These are phyloP conservation scores for Trypanosoma boissoni DNA, from an alignment of 208 protist genomes.

Conservation along the genomic window DNA sequence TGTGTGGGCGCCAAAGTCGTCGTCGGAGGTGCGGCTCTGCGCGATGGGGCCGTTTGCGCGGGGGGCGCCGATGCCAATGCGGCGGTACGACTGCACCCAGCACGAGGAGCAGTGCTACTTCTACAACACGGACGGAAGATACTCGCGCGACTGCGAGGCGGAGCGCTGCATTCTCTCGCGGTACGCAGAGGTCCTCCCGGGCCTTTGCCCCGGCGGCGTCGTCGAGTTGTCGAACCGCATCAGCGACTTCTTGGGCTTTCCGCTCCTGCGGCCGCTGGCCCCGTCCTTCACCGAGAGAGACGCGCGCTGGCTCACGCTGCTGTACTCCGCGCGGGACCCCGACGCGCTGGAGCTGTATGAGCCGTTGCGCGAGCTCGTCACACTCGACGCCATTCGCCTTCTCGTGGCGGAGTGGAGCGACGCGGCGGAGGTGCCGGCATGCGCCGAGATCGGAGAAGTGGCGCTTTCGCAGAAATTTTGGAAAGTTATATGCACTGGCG, in stretches of 20 bases:
- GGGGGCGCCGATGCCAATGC: constrained; percentile 17
- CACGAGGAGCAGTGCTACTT: constrained; percentile 95
- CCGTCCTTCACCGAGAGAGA: constrained; percentile 61
- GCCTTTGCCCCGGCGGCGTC: constrained; percentile 6
- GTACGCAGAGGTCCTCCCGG: constrained; percentile 46
- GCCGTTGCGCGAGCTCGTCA: constrained; percentile 41
- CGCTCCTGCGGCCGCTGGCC: constrained; percentile 67
- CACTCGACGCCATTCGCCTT: constrained; percentile 28
- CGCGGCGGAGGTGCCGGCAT: constrained; percentile 29
- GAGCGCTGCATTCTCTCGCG: constrained; percentile 77
- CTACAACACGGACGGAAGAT: constrained; percentile 89
- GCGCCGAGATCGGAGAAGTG: constrained; percentile 33
- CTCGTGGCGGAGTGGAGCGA: constrained; percentile 46
- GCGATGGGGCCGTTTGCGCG: constrained; percentile 52
- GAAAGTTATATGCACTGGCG: constrained; percentile 46
- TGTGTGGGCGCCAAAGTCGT: constrained; percentile 94
- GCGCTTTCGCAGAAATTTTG: constrained; percentile 55
- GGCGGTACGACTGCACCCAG: constrained; percentile 70
- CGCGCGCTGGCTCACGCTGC: constrained; percentile 61
- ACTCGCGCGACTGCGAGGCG: constrained; percentile 77
- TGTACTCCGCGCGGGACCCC: constrained; percentile 51
- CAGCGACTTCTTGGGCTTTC: constrained; percentile 54
- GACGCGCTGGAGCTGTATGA: constrained; percentile 37
- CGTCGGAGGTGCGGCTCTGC: constrained; percentile 93
- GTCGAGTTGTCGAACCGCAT: constrained; percentile 44